Conservation (phyloP, 768 basidiomycete species). For the Suillus discolor region DNA sequence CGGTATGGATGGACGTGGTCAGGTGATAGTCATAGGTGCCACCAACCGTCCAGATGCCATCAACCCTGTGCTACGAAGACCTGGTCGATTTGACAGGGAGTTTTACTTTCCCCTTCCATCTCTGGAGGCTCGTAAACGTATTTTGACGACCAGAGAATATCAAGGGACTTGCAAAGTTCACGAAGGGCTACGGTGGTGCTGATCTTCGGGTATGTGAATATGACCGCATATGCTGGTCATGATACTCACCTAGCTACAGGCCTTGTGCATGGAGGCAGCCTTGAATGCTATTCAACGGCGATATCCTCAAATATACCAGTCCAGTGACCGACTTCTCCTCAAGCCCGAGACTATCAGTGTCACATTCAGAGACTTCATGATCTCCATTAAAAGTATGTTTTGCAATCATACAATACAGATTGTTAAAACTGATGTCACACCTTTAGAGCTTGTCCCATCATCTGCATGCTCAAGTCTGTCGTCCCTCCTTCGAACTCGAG, state of each 20-base stretch:
- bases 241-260: conserved; percentile 45
- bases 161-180: conserved; percentile 79
- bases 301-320: conserved; percentile 98
- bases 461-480: too few species aligned
- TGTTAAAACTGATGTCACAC: too few species aligned
- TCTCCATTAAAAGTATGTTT: conserved; percentile 86
- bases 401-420: neutral
- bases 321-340: conserved; percentile 80
- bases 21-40: conserved; percentile 97
- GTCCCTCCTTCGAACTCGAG: too few species aligned
- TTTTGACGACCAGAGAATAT: conserved; percentile 55
- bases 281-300: conserved; percentile 94
- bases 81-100: conserved; percentile 90
- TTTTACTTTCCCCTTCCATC: too few species aligned
- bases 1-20: conserved; percentile 97
- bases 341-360: conserved; percentile 86
- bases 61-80: too few species aligned
- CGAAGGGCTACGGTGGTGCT: conserved; percentile 97
- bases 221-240: conserved; percentile 14
- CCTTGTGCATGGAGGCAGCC: conserved; percentile 95
- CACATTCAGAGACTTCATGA: conserved; percentile 92
- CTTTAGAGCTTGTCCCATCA: too few species aligned
- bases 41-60: too few species aligned
- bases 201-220: conserved; percentile 77
- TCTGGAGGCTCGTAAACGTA: too few species aligned